Percentiles rank a stretch among this genome's conserved stretches.
These are phyloP conservation scores for Lathyrus aphaca DNA, from an alignment of 306 rosid species.

Conservation along the genomic window DNA sequence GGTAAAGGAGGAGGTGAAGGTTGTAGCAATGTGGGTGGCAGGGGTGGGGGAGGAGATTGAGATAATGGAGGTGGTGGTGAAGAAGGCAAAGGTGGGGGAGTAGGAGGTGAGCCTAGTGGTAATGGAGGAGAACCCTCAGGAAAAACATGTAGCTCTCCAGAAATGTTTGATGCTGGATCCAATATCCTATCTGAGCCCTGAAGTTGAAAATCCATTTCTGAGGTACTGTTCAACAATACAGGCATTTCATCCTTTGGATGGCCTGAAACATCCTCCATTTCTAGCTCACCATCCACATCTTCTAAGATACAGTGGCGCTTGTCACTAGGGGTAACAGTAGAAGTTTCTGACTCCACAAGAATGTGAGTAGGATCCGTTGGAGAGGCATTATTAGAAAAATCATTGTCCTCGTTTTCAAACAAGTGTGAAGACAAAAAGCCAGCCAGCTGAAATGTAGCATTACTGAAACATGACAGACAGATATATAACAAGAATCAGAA, in stretches of 20 bases:
- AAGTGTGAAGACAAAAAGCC: conserved; percentile 74
- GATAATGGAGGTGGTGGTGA: conserved; percentile 71
- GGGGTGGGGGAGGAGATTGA: conserved; percentile 57
- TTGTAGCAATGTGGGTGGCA: conserved; percentile 52
- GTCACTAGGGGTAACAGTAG: conserved; percentile 77
- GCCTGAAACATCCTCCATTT: conserved; percentile 99
- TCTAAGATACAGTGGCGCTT: conserved; percentile 92
- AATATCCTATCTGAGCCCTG: conserved; percentile 47
- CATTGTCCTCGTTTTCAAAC: conserved; percentile 86
- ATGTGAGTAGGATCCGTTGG: conserved; percentile 50
- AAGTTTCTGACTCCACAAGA: conserved; percentile 70
- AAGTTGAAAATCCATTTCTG: conserved; percentile 56
- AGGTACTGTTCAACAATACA: conserved; percentile 43
- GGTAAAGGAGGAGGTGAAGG: conserved; percentile 72
- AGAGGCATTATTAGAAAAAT: conserved; percentile 55
- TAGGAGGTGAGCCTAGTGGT: conserved; percentile 92
- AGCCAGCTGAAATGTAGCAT: conserved; percentile 95
- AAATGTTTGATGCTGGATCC: conserved; percentile 51
- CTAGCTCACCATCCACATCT: conserved; percentile 96
- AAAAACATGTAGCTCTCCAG: conserved; percentile 52
- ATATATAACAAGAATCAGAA: conserved; percentile 38
- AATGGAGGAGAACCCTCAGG: conserved; percentile 91
- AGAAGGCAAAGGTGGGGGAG: conserved; percentile 90
- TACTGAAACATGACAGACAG: conserved; percentile 60
- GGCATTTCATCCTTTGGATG: conserved; percentile 75